Base-by-base conservation (phyloP, 768 basidiomycete genomes). In the Pulveroboletus sp. region DNA sequence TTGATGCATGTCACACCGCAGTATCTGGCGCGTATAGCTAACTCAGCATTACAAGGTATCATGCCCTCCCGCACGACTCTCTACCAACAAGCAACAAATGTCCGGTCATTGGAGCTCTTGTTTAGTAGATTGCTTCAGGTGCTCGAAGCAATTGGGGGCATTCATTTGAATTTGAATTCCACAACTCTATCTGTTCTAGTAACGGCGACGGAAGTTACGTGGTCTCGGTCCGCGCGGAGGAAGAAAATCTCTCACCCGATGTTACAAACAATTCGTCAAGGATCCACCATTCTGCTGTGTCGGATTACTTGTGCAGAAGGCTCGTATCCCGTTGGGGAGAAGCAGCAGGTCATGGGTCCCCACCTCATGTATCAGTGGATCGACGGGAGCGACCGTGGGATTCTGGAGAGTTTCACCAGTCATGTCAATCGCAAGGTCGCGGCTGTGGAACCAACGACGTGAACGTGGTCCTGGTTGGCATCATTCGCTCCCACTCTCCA, bases 351-450 rank as follows among this genome's bases (percentile, higher is more conserved):
- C 43, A 32, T 27, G 39, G 38, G 50, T 33, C 36, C 24, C 18
- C 47, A 58, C 39, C 49, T 65, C 4, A 71, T 76, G 46, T 81
- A 79, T 52, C 73, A 78, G 31, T 90, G 89, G 89, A 59, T 82
- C 18, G 70, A 70, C 43, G 89, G 89, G 0, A 61, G 50, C 26
- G 81, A 89, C 27, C 62, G 83, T 38, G 55, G 54, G 0, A 41
- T 85, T 45, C 84, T 85, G 40, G 85, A 88, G 59, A 80, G 83
- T 36, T 85, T 91, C 54, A 74, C 73, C 18, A 79, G 79, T 52
- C 86, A 89, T 72, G 67, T 88, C 21, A 74, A 71, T 42, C 72
- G 79, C 51, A 84, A 80, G 58, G 58, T 81, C 26, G 30, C 24
- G 5, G 39, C 44, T 18, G 11, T 46, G 27, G 43, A 44, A 26